phyloP scores from a whole-genome alignment of 768 basidiomycete species.

The Artomyces pyxidatus region DNA sequence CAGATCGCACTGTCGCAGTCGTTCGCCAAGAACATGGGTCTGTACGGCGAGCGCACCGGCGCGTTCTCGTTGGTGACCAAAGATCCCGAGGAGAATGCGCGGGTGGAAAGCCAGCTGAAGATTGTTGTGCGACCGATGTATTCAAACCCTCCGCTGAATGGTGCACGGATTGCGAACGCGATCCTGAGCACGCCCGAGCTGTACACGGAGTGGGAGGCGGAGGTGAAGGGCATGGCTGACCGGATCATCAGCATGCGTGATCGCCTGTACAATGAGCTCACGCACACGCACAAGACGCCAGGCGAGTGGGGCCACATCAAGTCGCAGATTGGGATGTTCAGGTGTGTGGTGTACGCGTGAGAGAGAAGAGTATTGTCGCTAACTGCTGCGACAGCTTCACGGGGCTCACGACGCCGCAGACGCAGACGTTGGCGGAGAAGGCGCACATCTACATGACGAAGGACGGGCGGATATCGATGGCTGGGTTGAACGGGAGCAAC shows the following conservation, averaged over 20 bases:
- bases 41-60: constrained; percentile 98
- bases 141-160: constrained; percentile 93
- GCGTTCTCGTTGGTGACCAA: constrained; percentile 78
- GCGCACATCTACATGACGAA: constrained; percentile 93
- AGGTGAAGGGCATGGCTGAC: constrained; percentile 94
- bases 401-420: constrained; percentile 71
- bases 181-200: constrained; percentile 72
- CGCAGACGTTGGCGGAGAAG: constrained; percentile 75
- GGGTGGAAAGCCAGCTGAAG: constrained; percentile 91
- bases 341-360: constrained; percentile 37
- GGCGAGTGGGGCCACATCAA: constrained; percentile 95
- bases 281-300: constrained; percentile 77
- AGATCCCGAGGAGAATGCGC: constrained; percentile 68
- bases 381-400: constrained; percentile 49
- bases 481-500: constrained; percentile 77
- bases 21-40: constrained; percentile 99
- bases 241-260: constrained; percentile 92
- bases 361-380: constrained; percentile 1
- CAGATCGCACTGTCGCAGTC: constrained; percentile 88
- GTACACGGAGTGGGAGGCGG: constrained; percentile 81
- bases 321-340: constrained; percentile 97
- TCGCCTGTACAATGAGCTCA: constrained; percentile 68
- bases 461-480: constrained; percentile 92
- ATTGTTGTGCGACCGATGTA: constrained; percentile 95
- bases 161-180: constrained; percentile 77